Evolutionary conservation across 805 yeast genomes (phyloP).

Genomic region (Metschnikowia borealis): DNA sequence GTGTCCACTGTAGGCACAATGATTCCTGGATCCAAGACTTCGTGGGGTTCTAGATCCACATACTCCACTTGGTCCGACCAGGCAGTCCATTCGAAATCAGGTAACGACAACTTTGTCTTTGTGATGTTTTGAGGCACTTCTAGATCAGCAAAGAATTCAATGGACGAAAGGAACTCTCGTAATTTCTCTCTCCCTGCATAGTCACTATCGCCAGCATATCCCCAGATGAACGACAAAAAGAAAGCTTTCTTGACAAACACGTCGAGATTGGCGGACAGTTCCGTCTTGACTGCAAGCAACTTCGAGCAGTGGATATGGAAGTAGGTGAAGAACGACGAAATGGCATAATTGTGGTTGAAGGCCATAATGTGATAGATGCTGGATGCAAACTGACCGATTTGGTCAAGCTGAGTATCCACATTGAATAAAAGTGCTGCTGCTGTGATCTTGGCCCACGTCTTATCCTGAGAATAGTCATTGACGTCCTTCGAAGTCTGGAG

Average conservation of each 20-base stretch:
- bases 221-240: constrained; percentile 50
- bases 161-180: constrained; percentile 22
- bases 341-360: constrained; percentile 32
- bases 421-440: background rate
- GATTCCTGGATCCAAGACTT: constrained; percentile 55
- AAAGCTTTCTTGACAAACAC: constrained; percentile 31
- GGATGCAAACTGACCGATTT: constrained; percentile 24
- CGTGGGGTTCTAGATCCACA: constrained; percentile 51
- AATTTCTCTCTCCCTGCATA: constrained; percentile 36
- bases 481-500: background rate
- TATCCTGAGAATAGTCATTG: constrained; percentile 5
- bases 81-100: constrained; percentile 45
- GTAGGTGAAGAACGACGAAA: constrained; percentile 39
- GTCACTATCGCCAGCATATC: constrained; percentile 57
- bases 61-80: constrained; percentile 39
- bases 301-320: constrained; percentile 33
- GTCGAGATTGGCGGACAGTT: constrained; percentile 21
- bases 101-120: constrained; percentile 43
- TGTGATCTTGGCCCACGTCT: constrained; percentile 15
- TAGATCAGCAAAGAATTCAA: constrained; percentile 16
- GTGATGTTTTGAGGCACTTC: constrained; percentile 21
- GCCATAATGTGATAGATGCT: constrained; percentile 50
- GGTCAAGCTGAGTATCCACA: background rate
- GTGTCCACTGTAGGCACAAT: constrained; percentile 83
- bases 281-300: constrained; percentile 6